Base-by-base conservation (phyloP, 2,329 filamentous ascomycete genomes). In the Sclerotinia trifoliorum region DNA sequence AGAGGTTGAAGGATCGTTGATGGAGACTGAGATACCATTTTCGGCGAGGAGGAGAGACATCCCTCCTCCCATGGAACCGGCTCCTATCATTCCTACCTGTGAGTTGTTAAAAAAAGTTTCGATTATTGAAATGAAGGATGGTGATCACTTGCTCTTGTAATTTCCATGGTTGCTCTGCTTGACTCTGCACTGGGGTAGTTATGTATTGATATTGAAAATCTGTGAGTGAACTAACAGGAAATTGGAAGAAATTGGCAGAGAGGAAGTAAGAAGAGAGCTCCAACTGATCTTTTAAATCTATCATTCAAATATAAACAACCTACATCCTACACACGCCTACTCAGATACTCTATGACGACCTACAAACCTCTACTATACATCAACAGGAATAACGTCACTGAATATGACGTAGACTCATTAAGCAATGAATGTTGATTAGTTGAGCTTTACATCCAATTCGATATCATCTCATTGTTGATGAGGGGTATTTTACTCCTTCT, bases 11-110 rank as follows among this genome's bases (percentile, higher is more conserved):
- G 84, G 83, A 72, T 88, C 86, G 65, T 82, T 82, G 19, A 87
- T 80, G 15, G 80, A 83, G n/a, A 88, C 83, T 29, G 83, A 77
- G 42, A 85, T 78, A 44, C 82, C 84, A 57, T 84, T 79, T 71
- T 88, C 86, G 21, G 85, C 85, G 69, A 87, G 84, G 5, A 88
- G 80, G 19, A 88, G 78, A 13, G 84, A 81, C 81, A 88, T 85
- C 68, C 83, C 84, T 51, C 65, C 65, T 5, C 86, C 86, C 84
- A 88, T 89, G 72, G 81, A 83, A 5, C 85, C 85, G 24, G 82
- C 84, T 29, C 84, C 85, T 51, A 87, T 82, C 79, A 87, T 84
- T 63, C 83, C 85, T 70, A 88, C 77, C 81, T 68, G n/a, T 26
- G 24, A n/a, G 24, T 35, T 11, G 26, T 54, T 52, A 24, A 15